Percentiles rank a stretch among this genome's conserved stretches.
Evolutionary conservation across 352 stramenopile species (phyloP).

Genomic region (Globisporangium splendens): DNA sequence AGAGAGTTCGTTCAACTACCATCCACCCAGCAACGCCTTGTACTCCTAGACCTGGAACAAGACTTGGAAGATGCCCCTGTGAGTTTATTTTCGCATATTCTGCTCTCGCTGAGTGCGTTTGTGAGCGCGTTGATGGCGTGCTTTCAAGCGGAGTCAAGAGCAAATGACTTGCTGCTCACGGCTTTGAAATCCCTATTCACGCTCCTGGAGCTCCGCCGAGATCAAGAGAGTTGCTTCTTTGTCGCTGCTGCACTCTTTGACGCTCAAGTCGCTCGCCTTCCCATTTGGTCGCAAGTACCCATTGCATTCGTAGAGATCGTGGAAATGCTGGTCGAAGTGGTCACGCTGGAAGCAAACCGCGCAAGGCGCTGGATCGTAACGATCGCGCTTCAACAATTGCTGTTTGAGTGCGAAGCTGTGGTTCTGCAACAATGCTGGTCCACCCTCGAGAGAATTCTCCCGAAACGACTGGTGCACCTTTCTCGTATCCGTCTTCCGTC

Average conservation of each 20-base stretch:
- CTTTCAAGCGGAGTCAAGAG: not conserved
- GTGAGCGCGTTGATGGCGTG: slow-evolving; percentile 2
- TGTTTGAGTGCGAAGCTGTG: slow-evolving; percentile 37
- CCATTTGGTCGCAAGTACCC: slow-evolving; percentile 17
- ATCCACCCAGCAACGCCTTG: slow-evolving; percentile 8
- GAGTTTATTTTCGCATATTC: slow-evolving; percentile 25
- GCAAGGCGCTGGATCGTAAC: slow-evolving; percentile 25
- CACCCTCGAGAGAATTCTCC: slow-evolving; percentile 16
- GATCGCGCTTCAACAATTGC: slow-evolving; percentile 36
- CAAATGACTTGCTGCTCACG: not conserved
- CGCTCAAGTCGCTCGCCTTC: slow-evolving; percentile 9
- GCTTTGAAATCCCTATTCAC: slow-evolving; percentile 21
- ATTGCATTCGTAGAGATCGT: slow-evolving; percentile 21
- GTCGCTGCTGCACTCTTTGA: slow-evolving; percentile 21
- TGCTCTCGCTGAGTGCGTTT: slow-evolving; percentile 19
- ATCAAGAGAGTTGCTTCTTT: slow-evolving; percentile 25
- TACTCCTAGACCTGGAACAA: slow-evolving; percentile 23
- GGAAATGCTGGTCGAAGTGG: slow-evolving; percentile 20
- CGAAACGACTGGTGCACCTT: slow-evolving; percentile 11
- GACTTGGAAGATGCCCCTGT: slow-evolving; percentile 28
- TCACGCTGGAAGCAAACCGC: slow-evolving; percentile 20
- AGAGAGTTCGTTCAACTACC: slow-evolving; percentile 9
- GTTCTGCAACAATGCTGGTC: slow-evolving; percentile 13
- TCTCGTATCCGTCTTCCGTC: not conserved
- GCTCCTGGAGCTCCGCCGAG: slow-evolving; percentile 22